Evolutionary conservation across 495 filamentous ascomycete genomes (phyloP), one percentile per base, ranked within the genome.

Genomic region (Immersiella caudata): DNA sequence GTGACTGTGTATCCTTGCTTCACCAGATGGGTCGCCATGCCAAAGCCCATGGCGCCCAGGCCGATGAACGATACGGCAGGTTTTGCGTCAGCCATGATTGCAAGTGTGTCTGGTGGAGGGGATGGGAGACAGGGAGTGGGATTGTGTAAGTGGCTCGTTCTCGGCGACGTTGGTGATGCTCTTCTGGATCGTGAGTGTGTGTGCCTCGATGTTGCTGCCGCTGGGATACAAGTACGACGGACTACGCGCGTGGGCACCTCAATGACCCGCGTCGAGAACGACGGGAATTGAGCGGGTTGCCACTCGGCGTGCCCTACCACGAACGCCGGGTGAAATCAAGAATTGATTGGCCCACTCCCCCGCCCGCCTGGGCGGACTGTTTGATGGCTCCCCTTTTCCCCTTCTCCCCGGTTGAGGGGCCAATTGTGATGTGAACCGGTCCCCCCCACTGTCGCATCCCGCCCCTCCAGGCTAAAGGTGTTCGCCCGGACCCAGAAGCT

Each of bases 41-140:
- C 91, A 74, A 91, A 92, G 73, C 92, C 92, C 92, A 94, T 95
- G 79, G 92, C 91, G 69, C 92, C 92, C 7, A 95, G 89, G 82
- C 92, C 92, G 66, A 91, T 89, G 79, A 94, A 94, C 68, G 89
- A 87, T 63, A 93, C 78, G 57, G 82, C 79, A 9, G 87, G 83
- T 71, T 88, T 83, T 29, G 65, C 40, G 67, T 72, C 69, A 29
- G 74, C 72, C 77, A 79, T 80, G 52, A 8, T 64, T 49, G n/a
- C 52, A 21, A 25, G 65, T 18, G 35, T 62, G 46, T 36, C 46
- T 49, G 35, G 24, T 49, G 35, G 20, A n/a, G n/a, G n/a, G 18
- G 7, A 20, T 50, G 29, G 0, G 12, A 33, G 27, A n/a, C 21
- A 26, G 29, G 33, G 29, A 20, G 46, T 16, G 27, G 18, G 40